These are phyloP conservation scores for Arabidopsis hybrid DNA, from an alignment of 441 rosid genomes.

Conservation along the genomic window DNA sequence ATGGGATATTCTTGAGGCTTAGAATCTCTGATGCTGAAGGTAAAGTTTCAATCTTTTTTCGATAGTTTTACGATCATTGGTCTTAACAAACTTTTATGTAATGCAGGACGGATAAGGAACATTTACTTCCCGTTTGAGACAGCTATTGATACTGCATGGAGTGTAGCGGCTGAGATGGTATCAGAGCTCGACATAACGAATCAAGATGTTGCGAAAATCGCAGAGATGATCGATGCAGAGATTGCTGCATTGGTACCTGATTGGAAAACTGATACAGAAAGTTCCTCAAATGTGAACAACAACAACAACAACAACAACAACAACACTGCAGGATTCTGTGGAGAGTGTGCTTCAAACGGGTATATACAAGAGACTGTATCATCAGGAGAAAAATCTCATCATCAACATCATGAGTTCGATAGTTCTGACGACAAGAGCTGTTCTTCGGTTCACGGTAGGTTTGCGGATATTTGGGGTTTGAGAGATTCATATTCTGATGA, in stretches of 20 bases:
- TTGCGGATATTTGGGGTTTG: conserved; percentile 73
- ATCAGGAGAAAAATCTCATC: conserved; percentile 47
- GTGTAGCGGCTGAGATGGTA: conserved; percentile 94
- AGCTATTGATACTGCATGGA: conserved; percentile 71
- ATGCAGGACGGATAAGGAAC: conserved; percentile 76
- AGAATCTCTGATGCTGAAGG: conserved; percentile 77
- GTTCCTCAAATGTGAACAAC: conserved; percentile 27
- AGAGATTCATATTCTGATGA: conserved; percentile 54
- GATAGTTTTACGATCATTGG: conserved; percentile 1
- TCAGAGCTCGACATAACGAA: conserved; percentile 76
- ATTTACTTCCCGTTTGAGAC: conserved; percentile 90
- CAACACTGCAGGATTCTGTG: conserved; percentile 45
- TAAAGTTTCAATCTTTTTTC: conserved; percentile 33
- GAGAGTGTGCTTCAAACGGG: conserved; percentile 57
- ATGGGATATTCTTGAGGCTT: conserved; percentile 65
- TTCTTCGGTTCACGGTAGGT: conserved; percentile 74
- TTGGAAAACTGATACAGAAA: conserved; percentile 60
- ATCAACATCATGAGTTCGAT: conserved; percentile 50
- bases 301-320: conserved; percentile 21
- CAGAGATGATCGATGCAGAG: conserved; percentile 93
- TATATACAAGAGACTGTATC: conserved; percentile 55
- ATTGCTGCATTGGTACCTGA: conserved; percentile 73
- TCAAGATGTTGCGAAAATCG: conserved; percentile 82
- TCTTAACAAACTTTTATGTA: background rate
- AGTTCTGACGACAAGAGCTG: conserved; percentile 53